Conservation (phyloP, 768 basidiomycete species). For the Lactifluus pinguis region DNA sequence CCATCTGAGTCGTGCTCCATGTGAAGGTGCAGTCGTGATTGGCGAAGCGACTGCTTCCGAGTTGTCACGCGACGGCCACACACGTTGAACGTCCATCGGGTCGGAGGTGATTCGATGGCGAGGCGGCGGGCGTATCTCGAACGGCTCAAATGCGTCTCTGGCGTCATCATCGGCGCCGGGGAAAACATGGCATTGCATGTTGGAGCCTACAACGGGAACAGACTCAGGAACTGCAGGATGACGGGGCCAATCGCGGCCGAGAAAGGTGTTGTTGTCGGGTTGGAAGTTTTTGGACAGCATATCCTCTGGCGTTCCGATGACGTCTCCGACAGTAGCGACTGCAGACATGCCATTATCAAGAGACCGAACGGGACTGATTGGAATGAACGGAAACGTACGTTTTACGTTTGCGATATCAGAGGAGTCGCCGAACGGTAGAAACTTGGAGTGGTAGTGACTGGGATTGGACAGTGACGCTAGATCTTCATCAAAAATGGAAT, state of each 20-base stretch:
- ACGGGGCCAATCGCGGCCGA: constrained; percentile 45
- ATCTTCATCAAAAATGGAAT: constrained; percentile 35
- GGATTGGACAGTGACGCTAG: constrained; percentile 26
- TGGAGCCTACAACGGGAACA: constrained; percentile 14
- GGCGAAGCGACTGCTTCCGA: constrained; percentile 21
- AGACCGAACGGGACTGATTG: constrained; percentile 47
- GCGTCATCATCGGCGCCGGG: constrained; percentile 22
- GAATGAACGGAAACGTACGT: constrained; percentile 43
- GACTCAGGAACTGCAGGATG: neutral
- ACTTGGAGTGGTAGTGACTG: constrained; percentile 26
- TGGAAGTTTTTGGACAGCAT: constrained; percentile 38
- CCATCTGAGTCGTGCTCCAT: constrained; percentile 10
- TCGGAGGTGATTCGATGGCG: constrained; percentile 23
- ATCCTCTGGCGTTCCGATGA: constrained; percentile 22
- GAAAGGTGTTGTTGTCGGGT: constrained; percentile 42
- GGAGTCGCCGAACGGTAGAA: constrained; percentile 48
- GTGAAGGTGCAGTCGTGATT: constrained; percentile 12
- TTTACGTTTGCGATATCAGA: constrained; percentile 31
- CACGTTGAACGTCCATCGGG: constrained; percentile 21
- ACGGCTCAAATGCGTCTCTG: constrained; percentile 37
- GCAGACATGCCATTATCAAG: constrained; percentile 23
- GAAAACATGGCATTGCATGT: constrained; percentile 11
- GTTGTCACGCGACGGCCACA: constrained; percentile 15
- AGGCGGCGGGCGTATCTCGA: constrained; percentile 33
- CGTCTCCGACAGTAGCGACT: constrained; percentile 22